Evolutionary conservation across 768 basidiomycete genomes (phyloP).

Genomic region (Tephrocybe sp.): DNA sequence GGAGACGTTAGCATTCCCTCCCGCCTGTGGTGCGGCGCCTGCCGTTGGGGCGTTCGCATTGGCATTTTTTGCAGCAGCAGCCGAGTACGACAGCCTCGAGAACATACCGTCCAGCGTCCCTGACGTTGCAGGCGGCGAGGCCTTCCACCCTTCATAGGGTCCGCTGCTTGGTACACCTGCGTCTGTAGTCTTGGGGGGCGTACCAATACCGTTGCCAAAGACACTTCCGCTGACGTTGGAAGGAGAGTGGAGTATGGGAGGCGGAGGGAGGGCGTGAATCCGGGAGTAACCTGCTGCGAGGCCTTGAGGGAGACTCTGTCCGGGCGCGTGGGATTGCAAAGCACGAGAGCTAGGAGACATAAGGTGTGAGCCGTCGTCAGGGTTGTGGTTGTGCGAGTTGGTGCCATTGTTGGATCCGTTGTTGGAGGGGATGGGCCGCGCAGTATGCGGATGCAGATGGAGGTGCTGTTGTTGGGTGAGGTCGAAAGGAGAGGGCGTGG

Average conservation of each 20-base stretch:
- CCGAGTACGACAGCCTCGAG: constrained; percentile 57
- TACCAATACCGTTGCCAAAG: constrained; percentile 20
- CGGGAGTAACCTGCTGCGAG: constrained; percentile 89
- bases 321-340: constrained; percentile 84
- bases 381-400: constrained; percentile 7
- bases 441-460: constrained; percentile 30
- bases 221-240: constrained; percentile 23
- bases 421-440: constrained; percentile 31
- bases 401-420: constrained; percentile 4
- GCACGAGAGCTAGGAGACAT: constrained; percentile 76
- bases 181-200: constrained; percentile 11
- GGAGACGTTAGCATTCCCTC: constrained; percentile 3
- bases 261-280: constrained; percentile 71
- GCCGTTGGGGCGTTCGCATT: constrained; percentile 16
- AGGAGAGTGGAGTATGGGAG: constrained; percentile 36
- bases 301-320: constrained; percentile 89
- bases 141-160: constrained; percentile 28
- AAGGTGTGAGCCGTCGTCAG: constrained; percentile 27
- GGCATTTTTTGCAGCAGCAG: constrained; percentile 29
- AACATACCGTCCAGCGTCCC: constrained; percentile 50
- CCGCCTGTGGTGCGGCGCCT: constrained; percentile 11
- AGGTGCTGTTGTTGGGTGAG: constrained; percentile 39
- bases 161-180: constrained; percentile 22
- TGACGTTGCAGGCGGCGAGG: constrained; percentile 15
- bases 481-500: constrained; percentile 44